A percentile compares a stretch with the other conserved stretches of the same genome.
Conservation (phyloP, 2,329 filamentous ascomycete species). For the Escovopsis sp. region DNA sequence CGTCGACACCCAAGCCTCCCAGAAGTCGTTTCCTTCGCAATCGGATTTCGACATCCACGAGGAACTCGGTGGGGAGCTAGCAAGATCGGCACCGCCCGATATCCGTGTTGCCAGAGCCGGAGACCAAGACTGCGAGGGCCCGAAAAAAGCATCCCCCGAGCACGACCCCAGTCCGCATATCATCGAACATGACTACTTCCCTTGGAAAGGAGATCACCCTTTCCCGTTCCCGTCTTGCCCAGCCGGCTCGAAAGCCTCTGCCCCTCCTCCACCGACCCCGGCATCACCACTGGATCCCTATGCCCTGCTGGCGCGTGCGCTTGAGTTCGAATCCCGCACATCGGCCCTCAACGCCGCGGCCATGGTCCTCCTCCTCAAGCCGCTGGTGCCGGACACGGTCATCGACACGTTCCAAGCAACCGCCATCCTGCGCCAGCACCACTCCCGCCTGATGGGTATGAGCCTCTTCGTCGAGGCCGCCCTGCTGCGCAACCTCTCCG, state of each 20-base stretch:
- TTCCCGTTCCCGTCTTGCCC: constrained; percentile 33
- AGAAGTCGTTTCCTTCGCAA: constrained; percentile 17
- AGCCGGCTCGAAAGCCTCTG: constrained; percentile 3
- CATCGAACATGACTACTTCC: constrained; percentile 44
- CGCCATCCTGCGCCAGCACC: constrained; percentile 44
- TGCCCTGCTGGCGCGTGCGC: constrained; percentile 34
- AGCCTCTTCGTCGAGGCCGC: constrained; percentile 45
- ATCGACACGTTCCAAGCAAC: constrained; percentile 41
- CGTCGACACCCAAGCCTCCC: constrained; percentile 12
- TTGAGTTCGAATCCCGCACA: constrained; percentile 40
- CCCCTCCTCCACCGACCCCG: constrained; percentile 6
- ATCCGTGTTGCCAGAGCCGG: constrained; percentile 7
- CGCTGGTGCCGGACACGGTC: constrained; percentile 37
- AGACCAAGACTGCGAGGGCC: constrained; percentile 14
- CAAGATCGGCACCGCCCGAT: constrained; percentile 6
- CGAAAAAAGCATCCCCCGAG: constrained; percentile 13
- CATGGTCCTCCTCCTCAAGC: constrained; percentile 44
- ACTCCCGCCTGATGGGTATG: constrained; percentile 44
- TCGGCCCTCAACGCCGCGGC: constrained; percentile 45
- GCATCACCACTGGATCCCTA: constrained; percentile 38
- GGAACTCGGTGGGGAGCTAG: constrained; percentile 2
- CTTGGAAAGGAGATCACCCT: constrained; percentile 40
- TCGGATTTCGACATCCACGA: constrained; percentile 12
- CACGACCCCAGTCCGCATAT: constrained; percentile 27
- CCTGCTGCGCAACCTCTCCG: constrained; percentile 45